A percentile compares a stretch with the other conserved stretches of the same genome.
Conservation (phyloP, 768 basidiomycete genomes). For the Boletus fagicola region DNA sequence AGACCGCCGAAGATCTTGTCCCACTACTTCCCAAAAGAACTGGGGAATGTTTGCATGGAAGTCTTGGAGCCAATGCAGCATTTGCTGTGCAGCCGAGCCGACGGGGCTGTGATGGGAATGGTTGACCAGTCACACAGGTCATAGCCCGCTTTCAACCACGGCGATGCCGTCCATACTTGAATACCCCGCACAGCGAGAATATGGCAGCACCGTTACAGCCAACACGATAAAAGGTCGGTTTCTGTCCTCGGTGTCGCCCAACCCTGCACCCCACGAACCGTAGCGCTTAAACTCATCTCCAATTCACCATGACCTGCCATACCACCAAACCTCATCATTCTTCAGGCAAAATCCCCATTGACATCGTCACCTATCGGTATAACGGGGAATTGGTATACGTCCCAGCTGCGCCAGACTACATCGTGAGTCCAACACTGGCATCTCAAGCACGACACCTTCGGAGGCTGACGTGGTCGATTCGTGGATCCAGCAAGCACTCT, state of each 20-base stretch:
- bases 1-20: too few relatives aligned
- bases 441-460: too few relatives aligned
- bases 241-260: background rate
- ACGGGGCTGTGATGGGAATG: too few relatives aligned
- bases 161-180: too few relatives aligned
- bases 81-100: too few relatives aligned
- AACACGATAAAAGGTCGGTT: background rate
- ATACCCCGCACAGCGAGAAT: background rate
- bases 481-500: conserved; percentile 45
- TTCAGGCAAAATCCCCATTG: conserved; percentile 9
- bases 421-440: conserved; percentile 39
- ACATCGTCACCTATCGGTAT: conserved; percentile 52
- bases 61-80: too few relatives aligned
- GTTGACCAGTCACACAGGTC: too few relatives aligned
- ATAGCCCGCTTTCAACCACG: too few relatives aligned
- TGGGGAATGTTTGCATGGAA: too few relatives aligned
- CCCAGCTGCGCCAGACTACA: conserved; percentile 40
- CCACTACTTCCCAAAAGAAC: too few relatives aligned
- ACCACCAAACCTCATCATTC: background rate
- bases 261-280: background rate
- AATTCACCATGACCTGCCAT: background rate
- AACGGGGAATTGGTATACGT: conserved; percentile 50
- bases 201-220: background rate
- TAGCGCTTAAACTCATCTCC: too few relatives aligned
- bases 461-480: background rate